Conservation (phyloP, 179 eudicot genomes). For the Heliamphora pulchella region DNA sequence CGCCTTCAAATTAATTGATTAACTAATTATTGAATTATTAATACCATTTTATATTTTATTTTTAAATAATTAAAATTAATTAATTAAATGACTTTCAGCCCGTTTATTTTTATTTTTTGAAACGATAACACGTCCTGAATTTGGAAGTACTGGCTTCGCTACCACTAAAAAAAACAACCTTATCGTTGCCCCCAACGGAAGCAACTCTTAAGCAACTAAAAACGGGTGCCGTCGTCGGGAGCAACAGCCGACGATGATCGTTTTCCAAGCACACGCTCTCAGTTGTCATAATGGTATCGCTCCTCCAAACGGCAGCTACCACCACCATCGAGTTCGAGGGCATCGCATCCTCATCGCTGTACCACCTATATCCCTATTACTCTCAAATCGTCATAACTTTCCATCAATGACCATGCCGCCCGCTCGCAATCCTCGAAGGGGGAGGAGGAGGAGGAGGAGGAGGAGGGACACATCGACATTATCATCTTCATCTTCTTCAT, state of each 20-base stretch:
- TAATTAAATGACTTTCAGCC: no score
- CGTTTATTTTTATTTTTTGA: no score
- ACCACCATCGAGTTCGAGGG: neutral
- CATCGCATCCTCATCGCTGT: neutral
- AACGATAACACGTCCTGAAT: no score
- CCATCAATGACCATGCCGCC: neutral
- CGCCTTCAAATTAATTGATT: no score
- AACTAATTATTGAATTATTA: no score
- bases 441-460: constrained; percentile 3
- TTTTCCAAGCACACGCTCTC: constrained; percentile 2
- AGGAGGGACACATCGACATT: constrained; percentile 7
- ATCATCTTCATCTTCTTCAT: constrained; percentile 3
- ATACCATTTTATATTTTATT: no score
- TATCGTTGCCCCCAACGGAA: no score
- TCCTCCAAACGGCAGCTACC: neutral
- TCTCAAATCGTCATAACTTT: neutral
- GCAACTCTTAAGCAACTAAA: no score
- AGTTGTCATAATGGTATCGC: neutral
- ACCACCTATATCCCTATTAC: neutral
- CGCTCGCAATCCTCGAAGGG: neutral
- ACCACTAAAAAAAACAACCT: no score
- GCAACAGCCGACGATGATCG: neutral
- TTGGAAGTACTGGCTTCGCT: no score
- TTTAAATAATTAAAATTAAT: no score
- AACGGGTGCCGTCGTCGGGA: neutral